A percentile compares a stretch with the other conserved stretches of the same genome.
Conservation (phyloP, 2,329 filamentous ascomycete species). For the Alternaria gaisen region DNA sequence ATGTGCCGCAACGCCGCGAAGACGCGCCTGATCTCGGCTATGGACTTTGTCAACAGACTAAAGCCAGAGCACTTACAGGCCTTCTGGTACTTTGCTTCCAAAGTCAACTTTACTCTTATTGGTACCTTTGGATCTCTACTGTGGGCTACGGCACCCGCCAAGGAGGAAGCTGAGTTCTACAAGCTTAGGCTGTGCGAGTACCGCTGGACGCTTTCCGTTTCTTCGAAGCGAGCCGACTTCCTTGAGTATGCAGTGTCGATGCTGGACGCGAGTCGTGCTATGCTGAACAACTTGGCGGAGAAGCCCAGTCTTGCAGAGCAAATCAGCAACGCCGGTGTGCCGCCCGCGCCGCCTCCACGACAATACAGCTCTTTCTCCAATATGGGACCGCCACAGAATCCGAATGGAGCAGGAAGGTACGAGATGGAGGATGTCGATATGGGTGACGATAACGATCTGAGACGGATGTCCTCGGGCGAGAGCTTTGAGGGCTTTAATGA, state of each 20-base stretch:
- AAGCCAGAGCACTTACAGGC: constrained; percentile 85
- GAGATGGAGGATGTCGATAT: constrained; percentile 41
- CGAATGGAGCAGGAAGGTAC: constrained; percentile 15
- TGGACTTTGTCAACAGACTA: constrained; percentile 96
- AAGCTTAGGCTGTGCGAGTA: constrained; percentile 85
- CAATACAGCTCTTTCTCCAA: constrained; percentile 28
- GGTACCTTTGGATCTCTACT: constrained; percentile 91
- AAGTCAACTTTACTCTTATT: constrained; percentile 92
- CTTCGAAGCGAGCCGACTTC: constrained; percentile 71
- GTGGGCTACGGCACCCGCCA: constrained; percentile 85
- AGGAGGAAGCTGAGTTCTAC: constrained; percentile 94
- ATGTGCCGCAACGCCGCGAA: constrained; percentile 95
- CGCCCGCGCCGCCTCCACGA: constrained; percentile 38
- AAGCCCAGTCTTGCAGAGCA: constrained; percentile 54
- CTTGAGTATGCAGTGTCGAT: constrained; percentile 57
- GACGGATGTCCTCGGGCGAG: constrained; percentile 32
- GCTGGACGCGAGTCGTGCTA: constrained; percentile 55
- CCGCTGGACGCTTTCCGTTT: constrained; percentile 91
- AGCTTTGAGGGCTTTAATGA: constrained; percentile 47
- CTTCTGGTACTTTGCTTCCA: constrained; percentile 91
- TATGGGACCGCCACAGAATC: constrained; percentile 32
- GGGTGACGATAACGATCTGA: constrained; percentile 34
- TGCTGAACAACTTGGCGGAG: constrained; percentile 56
- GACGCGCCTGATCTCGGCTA: constrained; percentile 90
- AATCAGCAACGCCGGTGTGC: constrained; percentile 51